Evolutionary conservation across 2,329 filamentous ascomycete species (phyloP).

Genomic region (Bipolaris zeicola): DNA sequence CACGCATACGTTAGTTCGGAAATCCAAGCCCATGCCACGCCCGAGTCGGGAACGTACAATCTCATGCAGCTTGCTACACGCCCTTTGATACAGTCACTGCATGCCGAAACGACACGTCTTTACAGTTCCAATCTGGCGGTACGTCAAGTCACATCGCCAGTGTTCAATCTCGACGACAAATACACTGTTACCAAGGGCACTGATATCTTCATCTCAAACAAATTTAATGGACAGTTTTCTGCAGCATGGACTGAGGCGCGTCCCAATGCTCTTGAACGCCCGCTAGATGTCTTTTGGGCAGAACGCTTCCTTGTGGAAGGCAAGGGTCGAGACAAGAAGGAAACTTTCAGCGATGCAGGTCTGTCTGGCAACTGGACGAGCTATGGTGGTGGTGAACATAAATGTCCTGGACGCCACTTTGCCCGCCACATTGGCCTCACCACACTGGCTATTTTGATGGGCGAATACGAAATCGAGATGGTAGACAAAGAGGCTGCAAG

Average conservation of each 20-base stretch:
- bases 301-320: slow-evolving; percentile 17
- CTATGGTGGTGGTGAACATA: slow-evolving; percentile 26
- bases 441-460: slow-evolving; percentile 12
- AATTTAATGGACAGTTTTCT: slow-evolving; percentile 12
- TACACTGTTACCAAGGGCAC: slow-evolving; percentile 20
- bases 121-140: slow-evolving; percentile 15
- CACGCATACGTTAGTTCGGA: neutral
- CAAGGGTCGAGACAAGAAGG: neutral
- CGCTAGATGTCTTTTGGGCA: slow-evolving; percentile 20
- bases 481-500: neutral
- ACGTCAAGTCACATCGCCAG: slow-evolving; percentile 8
- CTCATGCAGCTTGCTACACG: slow-evolving; percentile 17
- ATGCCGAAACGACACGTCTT: slow-evolving; percentile 20
- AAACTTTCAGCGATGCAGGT: slow-evolving; percentile 22
- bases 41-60: slow-evolving; percentile 2
- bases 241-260: slow-evolving; percentile 6
- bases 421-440: slow-evolving; percentile 23
- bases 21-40: neutral
- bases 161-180: slow-evolving; percentile 17
- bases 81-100: slow-evolving; percentile 22
- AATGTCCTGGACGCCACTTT: slow-evolving; percentile 25
- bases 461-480: slow-evolving; percentile 12
- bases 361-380: slow-evolving; percentile 20
- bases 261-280: neutral
- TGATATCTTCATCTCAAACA: slow-evolving; percentile 16